These are phyloP conservation scores for Vanrija sp. DNA, from an alignment of 1,284 basidiomycete genomes.

Conservation along the genomic window DNA sequence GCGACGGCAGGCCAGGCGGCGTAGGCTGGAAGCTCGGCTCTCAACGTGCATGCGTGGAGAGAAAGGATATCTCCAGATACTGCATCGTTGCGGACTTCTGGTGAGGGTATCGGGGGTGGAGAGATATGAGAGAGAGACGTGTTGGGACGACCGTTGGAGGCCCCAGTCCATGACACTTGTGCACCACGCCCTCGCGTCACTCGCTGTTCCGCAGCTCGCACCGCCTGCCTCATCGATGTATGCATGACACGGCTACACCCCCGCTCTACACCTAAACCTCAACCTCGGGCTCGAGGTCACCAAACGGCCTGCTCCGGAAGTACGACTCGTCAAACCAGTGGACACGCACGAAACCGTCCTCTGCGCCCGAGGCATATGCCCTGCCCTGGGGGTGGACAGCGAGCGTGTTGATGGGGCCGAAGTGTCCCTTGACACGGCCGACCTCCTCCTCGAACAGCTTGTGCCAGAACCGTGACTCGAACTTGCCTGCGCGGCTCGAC, in stretches of 20 bases:
- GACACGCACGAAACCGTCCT: conserved; percentile 91
- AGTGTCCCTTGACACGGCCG: conserved; percentile 90
- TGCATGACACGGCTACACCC: conserved; percentile 18
- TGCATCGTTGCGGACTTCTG: background rate
- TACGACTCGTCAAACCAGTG: conserved; percentile 86
- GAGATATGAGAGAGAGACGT: no score
- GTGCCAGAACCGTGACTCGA: conserved; percentile 99
- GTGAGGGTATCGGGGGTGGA: background rate
- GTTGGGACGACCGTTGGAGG: no score
- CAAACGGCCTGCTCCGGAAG: conserved; percentile 83
- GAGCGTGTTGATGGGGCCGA: conserved; percentile 96
- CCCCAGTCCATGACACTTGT: no score
- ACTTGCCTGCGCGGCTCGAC: conserved; percentile 87
- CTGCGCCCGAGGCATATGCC: conserved; percentile 88
- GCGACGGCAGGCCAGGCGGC: no score
- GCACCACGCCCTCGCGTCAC: no score
- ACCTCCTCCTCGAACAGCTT: conserved; percentile 97
- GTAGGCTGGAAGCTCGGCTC: no score
- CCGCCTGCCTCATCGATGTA: background rate
- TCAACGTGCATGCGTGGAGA: no score
- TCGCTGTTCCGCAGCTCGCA: no score
- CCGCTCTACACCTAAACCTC: conserved; percentile 27
- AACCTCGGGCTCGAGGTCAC: conserved; percentile 71
- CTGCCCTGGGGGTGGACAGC: conserved; percentile 88
- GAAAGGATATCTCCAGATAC: no score